Conservation (phyloP, 257 asterid genomes). For the Solanum stenotomum region DNA sequence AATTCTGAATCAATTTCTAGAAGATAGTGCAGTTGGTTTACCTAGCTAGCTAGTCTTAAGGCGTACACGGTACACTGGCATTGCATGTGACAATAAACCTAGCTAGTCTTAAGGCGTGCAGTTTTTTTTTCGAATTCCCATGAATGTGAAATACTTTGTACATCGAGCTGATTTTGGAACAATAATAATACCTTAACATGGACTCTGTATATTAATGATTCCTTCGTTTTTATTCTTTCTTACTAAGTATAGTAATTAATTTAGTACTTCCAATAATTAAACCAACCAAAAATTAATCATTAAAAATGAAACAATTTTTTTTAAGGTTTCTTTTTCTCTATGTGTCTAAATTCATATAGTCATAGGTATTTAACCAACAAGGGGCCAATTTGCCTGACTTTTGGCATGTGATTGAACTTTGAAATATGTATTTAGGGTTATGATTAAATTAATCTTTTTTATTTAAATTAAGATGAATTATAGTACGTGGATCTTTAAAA, state of each 20-base stretch:
- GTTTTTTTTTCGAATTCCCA: no score
- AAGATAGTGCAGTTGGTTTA: background rate
- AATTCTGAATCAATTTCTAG: no score
- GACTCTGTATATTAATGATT: background rate
- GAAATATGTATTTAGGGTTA: slow-evolving; percentile 3
- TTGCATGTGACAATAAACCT: slow-evolving; percentile 5
- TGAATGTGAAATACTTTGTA: background rate
- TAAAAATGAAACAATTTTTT: background rate
- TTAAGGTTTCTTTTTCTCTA: background rate
- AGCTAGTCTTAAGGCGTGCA: background rate
- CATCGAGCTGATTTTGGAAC: background rate
- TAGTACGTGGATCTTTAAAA: slow-evolving; percentile 23
- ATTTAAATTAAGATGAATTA: slow-evolving; percentile 12
- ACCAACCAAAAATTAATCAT: background rate
- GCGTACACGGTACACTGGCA: background rate
- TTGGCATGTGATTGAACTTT: background rate
- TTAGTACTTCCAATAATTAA: background rate
- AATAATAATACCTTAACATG: slow-evolving; percentile 12
- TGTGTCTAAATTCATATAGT: background rate
- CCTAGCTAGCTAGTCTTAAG: background rate
- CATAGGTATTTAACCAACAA: background rate
- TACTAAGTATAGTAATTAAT: background rate
- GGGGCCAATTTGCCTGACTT: slow-evolving; percentile 6
- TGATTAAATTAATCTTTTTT: slow-evolving; percentile 2
- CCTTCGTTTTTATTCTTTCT: background rate